Evolutionary conservation across 257 asterid species (phyloP).

Genomic region (Solanum paucissectum): DNA sequence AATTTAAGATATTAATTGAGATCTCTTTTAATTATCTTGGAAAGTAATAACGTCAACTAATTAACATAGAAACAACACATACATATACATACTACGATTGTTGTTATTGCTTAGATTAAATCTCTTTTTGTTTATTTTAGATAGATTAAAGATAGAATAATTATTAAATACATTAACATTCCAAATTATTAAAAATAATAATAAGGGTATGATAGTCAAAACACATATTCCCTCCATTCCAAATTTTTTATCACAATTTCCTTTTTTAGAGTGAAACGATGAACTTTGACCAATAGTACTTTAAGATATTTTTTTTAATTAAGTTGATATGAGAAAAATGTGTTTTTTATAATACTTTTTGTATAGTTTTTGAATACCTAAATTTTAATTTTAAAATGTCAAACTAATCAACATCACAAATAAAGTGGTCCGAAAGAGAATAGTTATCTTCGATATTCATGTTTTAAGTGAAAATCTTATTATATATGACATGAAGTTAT

Average conservation of each 20-base stretch:
- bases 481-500: background rate
- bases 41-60: background rate
- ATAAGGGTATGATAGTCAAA: background rate
- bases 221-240: background rate
- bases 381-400: too few relatives aligned
- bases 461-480: background rate
- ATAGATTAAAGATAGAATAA: background rate
- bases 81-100: too few relatives aligned
- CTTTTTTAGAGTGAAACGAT: too few relatives aligned
- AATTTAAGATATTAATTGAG: background rate
- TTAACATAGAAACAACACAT: background rate
- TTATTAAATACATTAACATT: background rate
- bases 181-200: background rate
- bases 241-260: background rate
- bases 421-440: background rate
- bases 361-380: too few relatives aligned
- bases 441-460: background rate
- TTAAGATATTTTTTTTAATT: too few relatives aligned
- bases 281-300: background rate
- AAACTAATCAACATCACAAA: background rate
- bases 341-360: too few relatives aligned
- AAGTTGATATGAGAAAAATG: too few relatives aligned
- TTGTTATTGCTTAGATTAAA: background rate
- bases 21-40: background rate
- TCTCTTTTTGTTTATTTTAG: background rate